These are phyloP conservation scores for Tolypocladium guangdongense DNA, from an alignment of 2,329 filamentous ascomycete species.

Conservation along the genomic window DNA sequence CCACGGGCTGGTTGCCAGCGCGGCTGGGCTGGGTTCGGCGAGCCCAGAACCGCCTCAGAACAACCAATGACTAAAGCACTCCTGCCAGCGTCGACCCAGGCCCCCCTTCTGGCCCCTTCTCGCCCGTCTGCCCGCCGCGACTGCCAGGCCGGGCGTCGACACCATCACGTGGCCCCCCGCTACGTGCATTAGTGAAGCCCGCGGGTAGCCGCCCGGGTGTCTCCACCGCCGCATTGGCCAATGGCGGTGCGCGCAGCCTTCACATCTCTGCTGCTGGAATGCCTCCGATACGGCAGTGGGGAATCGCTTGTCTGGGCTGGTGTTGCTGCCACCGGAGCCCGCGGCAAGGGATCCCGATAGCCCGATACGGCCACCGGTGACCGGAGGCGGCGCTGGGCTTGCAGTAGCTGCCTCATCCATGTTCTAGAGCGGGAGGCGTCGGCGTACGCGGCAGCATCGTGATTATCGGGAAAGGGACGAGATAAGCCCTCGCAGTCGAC, in stretches of 20 bases:
- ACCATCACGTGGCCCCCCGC: conserved; percentile 12
- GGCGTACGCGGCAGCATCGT: background rate
- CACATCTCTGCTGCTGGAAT: conserved; percentile 6
- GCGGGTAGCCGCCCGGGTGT: conserved; percentile 16
- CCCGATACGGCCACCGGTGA: conserved; percentile 1
- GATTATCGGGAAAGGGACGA: background rate
- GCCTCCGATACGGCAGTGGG: conserved; percentile 9
- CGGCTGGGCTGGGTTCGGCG: background rate
- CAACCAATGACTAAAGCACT: background rate
- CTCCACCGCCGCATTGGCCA: conserved; percentile 5
- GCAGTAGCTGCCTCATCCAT: background rate
- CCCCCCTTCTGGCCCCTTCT: background rate
- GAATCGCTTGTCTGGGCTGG: background rate
- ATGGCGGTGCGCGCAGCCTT: background rate
- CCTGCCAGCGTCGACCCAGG: background rate
- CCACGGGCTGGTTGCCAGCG: no score
- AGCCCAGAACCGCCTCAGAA: background rate
- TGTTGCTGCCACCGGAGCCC: background rate
- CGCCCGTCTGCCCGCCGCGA: conserved; percentile 2
- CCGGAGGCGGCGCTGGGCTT: conserved; percentile 1
- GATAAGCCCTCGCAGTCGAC: background rate
- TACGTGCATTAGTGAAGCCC: conserved; percentile 6
- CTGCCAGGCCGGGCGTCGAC: conserved; percentile 3
- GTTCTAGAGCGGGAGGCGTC: background rate
- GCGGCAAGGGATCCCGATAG: background rate